Base-by-base conservation (phyloP, 768 basidiomycete species). In the Infundibulicybe gibba region DNA sequence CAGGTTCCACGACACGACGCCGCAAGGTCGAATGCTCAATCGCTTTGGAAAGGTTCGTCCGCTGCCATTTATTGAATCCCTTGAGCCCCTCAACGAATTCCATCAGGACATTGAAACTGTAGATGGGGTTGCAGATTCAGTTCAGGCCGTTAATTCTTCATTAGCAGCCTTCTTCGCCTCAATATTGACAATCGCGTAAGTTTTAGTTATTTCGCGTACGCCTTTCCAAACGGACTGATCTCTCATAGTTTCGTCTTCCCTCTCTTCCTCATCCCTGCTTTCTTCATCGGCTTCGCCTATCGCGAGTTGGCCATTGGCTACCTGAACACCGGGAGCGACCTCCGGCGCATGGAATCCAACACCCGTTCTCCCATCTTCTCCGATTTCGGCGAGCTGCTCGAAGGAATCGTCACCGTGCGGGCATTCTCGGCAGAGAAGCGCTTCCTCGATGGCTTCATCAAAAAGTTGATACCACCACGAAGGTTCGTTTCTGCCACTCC, bases 231-330 rank as follows among this genome's bases (percentile, higher is more conserved):
- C 33, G 10, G 33, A 34, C 33, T 14, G 69, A 88, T 33, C 81
- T 87, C 54, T 87, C 87, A 0, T 63, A 70, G 40, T 89, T 88
- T 69, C 60, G 87, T 32, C 44, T 87, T 31, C 84, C 87, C 0
- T 83, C 83, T 0, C 49, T 62, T 3, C n/a, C n/a, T n/a, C n/a
- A n/a, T n/a, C n/a, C n/a, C n/a, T n/a, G n/a, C n/a, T n/a, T n/a
- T n/a, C n/a, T 40, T 83, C 34, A 76, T 89, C 30, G 82, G 80
- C 2, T 79, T 63, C 51, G 63, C 77, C 30, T 87, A 87, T 56
- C 78, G 74, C 39, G 50, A 63, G n/a, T 65, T 82, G 12, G 72
- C 78, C 3, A 57, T 77, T 48, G 79, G 77, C 5, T 82, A 82
- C 59, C 60, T 81, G 45, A 74, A 74, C 50, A 82, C 82, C 1